A percentile compares a stretch with the other conserved stretches of the same genome.
Evolutionary conservation across 139 green algal genomes (phyloP).

Genomic region (Ettlia oleoabundans): DNA sequence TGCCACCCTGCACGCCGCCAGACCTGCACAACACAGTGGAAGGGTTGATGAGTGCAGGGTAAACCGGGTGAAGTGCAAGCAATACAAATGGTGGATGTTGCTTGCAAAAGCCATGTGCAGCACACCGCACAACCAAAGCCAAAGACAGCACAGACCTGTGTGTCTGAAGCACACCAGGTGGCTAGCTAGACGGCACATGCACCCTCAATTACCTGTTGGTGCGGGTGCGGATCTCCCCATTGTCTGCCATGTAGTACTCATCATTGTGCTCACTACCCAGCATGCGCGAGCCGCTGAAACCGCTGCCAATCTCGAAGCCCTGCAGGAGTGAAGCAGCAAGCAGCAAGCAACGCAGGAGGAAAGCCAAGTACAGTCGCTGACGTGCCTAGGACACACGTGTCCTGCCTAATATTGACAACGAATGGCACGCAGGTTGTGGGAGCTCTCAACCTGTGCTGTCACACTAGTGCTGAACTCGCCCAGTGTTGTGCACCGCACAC

Average conservation of each 20-base stretch:
- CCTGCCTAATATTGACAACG: neutral
- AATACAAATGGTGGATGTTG: too few species aligned
- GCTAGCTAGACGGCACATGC: too few species aligned
- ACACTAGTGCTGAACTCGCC: too few species aligned
- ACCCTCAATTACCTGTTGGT: constrained; percentile 82
- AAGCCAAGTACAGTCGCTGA: too few species aligned
- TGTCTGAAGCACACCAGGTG: neutral
- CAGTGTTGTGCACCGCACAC: neutral
- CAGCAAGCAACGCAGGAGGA: too few species aligned
- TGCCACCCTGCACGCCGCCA: constrained; percentile 83
- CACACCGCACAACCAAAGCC: too few species aligned
- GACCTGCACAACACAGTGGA: constrained; percentile 41
- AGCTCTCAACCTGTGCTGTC: too few species aligned
- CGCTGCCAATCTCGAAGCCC: constrained; percentile 98
- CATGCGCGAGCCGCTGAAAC: constrained; percentile 87
- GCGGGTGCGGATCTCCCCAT: constrained; percentile 82
- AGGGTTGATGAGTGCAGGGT: neutral
- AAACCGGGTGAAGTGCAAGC: too few species aligned
- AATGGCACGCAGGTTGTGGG: too few species aligned
- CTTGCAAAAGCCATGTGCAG: too few species aligned
- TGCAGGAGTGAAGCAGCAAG: constrained; percentile 43
- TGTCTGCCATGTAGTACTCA: constrained; percentile 88
- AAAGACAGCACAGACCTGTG: too few species aligned
- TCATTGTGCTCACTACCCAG: constrained; percentile 97
- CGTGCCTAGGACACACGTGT: too few species aligned